These are phyloP conservation scores for Gossypium gossypioides DNA, from an alignment of 441 rosid species.

Conservation along the genomic window DNA sequence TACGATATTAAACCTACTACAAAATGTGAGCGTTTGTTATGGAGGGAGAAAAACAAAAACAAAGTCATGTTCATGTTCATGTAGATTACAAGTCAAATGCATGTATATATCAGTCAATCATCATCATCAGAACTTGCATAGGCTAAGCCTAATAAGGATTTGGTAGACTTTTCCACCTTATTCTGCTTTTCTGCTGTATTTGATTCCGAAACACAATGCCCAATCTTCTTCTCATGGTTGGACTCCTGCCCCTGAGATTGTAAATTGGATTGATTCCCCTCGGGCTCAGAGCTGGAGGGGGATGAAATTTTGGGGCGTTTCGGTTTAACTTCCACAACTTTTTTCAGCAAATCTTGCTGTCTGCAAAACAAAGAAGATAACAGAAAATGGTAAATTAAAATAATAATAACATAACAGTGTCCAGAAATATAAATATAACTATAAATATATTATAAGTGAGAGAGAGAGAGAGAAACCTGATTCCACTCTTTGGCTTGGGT, in stretches of 20 bases:
- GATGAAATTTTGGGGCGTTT: conserved; percentile 44
- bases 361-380: conserved; percentile 23
- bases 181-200: conserved; percentile 20
- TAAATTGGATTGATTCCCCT: conserved; percentile 22
- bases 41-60: background rate
- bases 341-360: conserved; percentile 83
- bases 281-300: conserved; percentile 10
- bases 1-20: background rate
- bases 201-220: conserved; percentile 8
- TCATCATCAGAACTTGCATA: conserved; percentile 85
- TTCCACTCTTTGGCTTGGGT: conserved; percentile 89
- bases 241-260: conserved; percentile 17
- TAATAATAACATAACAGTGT: background rate
- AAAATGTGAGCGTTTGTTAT: background rate
- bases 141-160: conserved; percentile 68
- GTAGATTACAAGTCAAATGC: background rate
- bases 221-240: conserved; percentile 26
- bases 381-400: background rate
- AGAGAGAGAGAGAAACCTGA: conserved; percentile 37
- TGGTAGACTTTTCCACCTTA: conserved; percentile 32
- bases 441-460: background rate
- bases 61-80: background rate
- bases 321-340: conserved; percentile 76
- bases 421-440: background rate
- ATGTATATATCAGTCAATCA: background rate